These are phyloP conservation scores for Millerozyma acaciae DNA, from an alignment of 805 yeast species.

Conservation along the genomic window DNA sequence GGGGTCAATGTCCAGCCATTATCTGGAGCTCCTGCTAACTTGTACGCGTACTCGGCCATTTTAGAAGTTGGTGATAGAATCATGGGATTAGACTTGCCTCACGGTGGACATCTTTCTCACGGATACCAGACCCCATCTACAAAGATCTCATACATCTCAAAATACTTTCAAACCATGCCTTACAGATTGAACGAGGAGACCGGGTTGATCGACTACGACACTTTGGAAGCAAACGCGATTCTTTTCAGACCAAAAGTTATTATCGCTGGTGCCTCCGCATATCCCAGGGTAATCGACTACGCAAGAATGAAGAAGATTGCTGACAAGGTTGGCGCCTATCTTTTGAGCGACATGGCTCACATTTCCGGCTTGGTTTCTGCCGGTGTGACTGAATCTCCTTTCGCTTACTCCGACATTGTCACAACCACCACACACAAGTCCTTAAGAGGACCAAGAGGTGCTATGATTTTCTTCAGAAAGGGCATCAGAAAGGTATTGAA, in stretches of 20 bases:
- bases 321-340: slow-evolving; percentile 94
- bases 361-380: slow-evolving; percentile 95
- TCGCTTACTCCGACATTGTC: slow-evolving; percentile 95
- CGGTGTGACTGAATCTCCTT: slow-evolving; percentile 93
- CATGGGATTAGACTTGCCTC: slow-evolving; percentile 98
- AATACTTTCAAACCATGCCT: slow-evolving; percentile 98
- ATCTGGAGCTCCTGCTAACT: slow-evolving; percentile 97
- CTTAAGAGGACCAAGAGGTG: slow-evolving; percentile 99
- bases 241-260: slow-evolving; percentile 93
- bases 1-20: slow-evolving; percentile 97
- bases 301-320: slow-evolving; percentile 95
- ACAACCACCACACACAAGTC: slow-evolving; percentile 99
- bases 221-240: slow-evolving; percentile 84
- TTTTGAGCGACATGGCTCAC: slow-evolving; percentile 97
- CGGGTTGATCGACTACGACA: slow-evolving; percentile 94
- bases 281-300: slow-evolving; percentile 95
- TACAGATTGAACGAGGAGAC: slow-evolving; percentile 90
- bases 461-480: slow-evolving; percentile 97
- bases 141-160: slow-evolving; percentile 93
- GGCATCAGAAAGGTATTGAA: slow-evolving; percentile 88
- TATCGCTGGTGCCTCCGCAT: slow-evolving; percentile 98
- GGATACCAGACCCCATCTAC: slow-evolving; percentile 94
- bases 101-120: slow-evolving; percentile 98
- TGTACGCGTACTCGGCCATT: slow-evolving; percentile 93
- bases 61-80: slow-evolving; percentile 94